Evolutionary conservation across 2,329 filamentous ascomycete species (phyloP).

Genomic region (Thermoascus crustaceus): DNA sequence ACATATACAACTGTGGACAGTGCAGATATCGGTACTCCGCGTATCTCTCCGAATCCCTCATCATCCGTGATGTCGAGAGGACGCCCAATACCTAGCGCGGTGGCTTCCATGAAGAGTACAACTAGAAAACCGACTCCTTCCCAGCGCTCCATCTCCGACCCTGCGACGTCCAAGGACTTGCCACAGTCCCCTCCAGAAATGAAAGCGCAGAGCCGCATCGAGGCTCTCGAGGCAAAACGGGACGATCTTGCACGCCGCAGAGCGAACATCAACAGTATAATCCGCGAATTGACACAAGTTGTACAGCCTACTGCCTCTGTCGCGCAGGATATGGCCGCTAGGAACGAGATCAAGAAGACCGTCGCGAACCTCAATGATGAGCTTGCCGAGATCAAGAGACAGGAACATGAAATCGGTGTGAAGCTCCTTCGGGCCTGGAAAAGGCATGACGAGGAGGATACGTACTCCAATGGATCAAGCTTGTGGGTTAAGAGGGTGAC

Average conservation of each 20-base stretch:
- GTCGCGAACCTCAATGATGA: constrained; percentile 59
- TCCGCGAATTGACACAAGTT: constrained; percentile 68
- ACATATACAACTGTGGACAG: constrained; percentile 52
- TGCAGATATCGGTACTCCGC: constrained; percentile 28
- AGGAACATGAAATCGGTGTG: constrained; percentile 72
- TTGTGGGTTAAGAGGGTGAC: constrained; percentile 76
- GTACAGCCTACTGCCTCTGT: constrained; percentile 63
- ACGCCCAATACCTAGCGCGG: constrained; percentile 27
- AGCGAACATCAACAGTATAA: constrained; percentile 62
- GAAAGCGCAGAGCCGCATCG: constrained; percentile 55
- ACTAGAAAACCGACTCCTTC: constrained; percentile 37
- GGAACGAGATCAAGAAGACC: constrained; percentile 51
- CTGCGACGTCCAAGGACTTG: constrained; percentile 44
- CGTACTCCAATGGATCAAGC: constrained; percentile 44
- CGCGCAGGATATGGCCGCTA: constrained; percentile 56
- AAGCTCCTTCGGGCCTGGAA: constrained; percentile 68
- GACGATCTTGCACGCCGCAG: constrained; percentile 58
- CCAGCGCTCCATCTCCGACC: constrained; percentile 13
- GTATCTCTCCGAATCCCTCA: constrained; percentile 19
- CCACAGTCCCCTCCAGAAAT: constrained; percentile 55
- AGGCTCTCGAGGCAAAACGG: constrained; percentile 58
- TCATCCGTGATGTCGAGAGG: constrained; percentile 36
- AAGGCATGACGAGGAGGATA: constrained; percentile 57
- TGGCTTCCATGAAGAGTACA: constrained; percentile 25
- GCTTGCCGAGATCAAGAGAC: constrained; percentile 62